A percentile compares a stretch with the other conserved stretches of the same genome.
Evolutionary conservation across 2,329 filamentous ascomycete genomes (phyloP).

Genomic region (Cylindrodendrum hubeiense): DNA sequence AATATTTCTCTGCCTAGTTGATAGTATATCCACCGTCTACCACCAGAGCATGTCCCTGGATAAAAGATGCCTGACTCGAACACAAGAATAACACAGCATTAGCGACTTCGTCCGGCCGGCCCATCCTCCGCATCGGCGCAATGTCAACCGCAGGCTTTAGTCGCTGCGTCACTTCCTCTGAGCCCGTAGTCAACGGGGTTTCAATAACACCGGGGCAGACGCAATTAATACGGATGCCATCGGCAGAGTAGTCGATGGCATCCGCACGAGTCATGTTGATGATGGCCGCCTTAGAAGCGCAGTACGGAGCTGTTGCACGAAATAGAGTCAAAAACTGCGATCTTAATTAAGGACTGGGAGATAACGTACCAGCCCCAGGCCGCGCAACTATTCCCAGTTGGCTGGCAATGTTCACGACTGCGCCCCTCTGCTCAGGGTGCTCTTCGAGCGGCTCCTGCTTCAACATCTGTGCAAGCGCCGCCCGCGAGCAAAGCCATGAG

Average conservation of each 20-base stretch:
- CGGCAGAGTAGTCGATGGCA: slow-evolving; percentile 66
- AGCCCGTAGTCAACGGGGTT: slow-evolving; percentile 59
- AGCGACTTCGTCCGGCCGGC: slow-evolving; percentile 61
- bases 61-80: slow-evolving; percentile 61
- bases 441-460: slow-evolving; percentile 55
- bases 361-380: slow-evolving; percentile 50
- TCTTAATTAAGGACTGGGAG: too few relatives aligned
- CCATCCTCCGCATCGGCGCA: slow-evolving; percentile 65
- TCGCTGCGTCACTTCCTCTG: slow-evolving; percentile 52
- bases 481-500: slow-evolving; percentile 60
- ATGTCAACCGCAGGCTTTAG: slow-evolving; percentile 58
- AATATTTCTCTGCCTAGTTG: slow-evolving; percentile 43
- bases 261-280: slow-evolving; percentile 69
- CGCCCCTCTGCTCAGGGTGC: slow-evolving; percentile 58
- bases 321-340: not conserved
- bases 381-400: slow-evolving; percentile 64
- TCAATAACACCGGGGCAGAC: slow-evolving; percentile 75
- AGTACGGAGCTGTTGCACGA: slow-evolving; percentile 63
- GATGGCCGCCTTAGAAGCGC: slow-evolving; percentile 69
- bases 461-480: slow-evolving; percentile 59
- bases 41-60: slow-evolving; percentile 64
- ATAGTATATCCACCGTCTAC: slow-evolving; percentile 67
- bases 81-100: slow-evolving; percentile 63
- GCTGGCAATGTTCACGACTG: slow-evolving; percentile 65
- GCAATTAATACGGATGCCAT: slow-evolving; percentile 62